Conservation (phyloP, 305 asterid genomes). For the Solanum hybrid region DNA sequence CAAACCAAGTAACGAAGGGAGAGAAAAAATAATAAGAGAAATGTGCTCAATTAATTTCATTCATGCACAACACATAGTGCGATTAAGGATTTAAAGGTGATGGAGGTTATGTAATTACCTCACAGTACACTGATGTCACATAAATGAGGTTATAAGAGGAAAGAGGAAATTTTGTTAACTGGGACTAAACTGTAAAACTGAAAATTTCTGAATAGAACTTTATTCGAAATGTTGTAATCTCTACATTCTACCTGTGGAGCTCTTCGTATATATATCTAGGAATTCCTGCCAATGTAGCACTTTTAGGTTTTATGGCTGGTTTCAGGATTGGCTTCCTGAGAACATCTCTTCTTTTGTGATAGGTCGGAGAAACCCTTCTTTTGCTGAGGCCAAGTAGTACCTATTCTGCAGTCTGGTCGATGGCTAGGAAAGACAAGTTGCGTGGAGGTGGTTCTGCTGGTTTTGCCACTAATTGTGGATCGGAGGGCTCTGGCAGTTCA, state of each 20-base stretch:
- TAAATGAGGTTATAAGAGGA: neutral
- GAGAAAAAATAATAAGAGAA: neutral
- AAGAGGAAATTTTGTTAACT: neutral
- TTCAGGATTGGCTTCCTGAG: neutral
- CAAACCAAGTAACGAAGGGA: neutral
- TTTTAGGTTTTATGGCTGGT: neutral
- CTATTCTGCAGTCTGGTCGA: neutral
- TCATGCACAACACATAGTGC: neutral
- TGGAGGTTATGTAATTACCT: neutral
- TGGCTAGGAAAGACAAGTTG: constrained; percentile 61
- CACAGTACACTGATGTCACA: neutral
- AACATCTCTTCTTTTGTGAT: neutral
- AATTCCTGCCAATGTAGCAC: neutral
- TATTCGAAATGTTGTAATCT: neutral
- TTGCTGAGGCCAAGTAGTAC: neutral
- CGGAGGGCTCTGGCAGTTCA: constrained; percentile 67
- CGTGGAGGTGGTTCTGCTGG: constrained; percentile 42
- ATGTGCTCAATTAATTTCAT: neutral
- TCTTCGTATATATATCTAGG: neutral
- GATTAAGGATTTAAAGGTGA: neutral
- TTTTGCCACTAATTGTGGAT: constrained; percentile 46
- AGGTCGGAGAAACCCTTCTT: neutral
- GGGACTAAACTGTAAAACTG: neutral
- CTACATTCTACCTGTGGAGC: neutral
- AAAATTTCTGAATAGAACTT: neutral